These are phyloP conservation scores for Penicillium sp. DNA, from an alignment of 2,329 filamentous ascomycete species.

Conservation along the genomic window DNA sequence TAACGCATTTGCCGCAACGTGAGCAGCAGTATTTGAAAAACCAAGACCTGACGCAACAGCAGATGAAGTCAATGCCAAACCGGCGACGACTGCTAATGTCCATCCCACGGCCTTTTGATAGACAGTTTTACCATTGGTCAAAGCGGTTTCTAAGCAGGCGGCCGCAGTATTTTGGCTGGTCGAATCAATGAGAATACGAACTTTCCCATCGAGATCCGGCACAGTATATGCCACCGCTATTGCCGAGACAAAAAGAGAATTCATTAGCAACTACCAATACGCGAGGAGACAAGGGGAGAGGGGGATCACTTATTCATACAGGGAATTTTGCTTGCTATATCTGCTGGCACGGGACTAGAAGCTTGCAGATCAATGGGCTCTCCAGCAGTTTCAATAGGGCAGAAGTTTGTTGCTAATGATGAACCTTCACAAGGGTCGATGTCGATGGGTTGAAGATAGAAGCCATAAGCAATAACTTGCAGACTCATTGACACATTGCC, in stretches of 20 bases:
- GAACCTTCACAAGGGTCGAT: constrained; percentile 14
- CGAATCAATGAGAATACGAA: constrained; percentile 75
- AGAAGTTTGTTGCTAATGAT: constrained; percentile 13
- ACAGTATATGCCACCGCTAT: constrained; percentile 77
- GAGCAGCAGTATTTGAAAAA: constrained; percentile 88
- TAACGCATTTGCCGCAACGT: constrained; percentile 88
- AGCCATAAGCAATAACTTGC: constrained; percentile 17
- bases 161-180: constrained; percentile 61
- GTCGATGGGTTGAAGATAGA: constrained; percentile 8
- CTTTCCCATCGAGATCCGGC: constrained; percentile 83
- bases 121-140: constrained; percentile 91
- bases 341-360: constrained; percentile 1
- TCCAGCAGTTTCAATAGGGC: constrained; percentile 14
- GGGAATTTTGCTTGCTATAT: constrained; percentile 11
- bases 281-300: not conserved
- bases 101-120: constrained; percentile 85
- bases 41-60: constrained; percentile 86
- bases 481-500: constrained; percentile 14
- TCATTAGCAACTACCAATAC: not conserved
- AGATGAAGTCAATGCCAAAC: constrained; percentile 75
- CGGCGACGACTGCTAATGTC: constrained; percentile 82
- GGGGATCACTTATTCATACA: constrained; percentile 3
- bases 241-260: not conserved
- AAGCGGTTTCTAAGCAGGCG: constrained; percentile 79
- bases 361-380: constrained; percentile 8